Percentiles rank a stretch among this genome's conserved stretches.
phyloP scores from a whole-genome alignment of 2,329 filamentous ascomycete genomes.

The Scortechinia acanthostroma region DNA sequence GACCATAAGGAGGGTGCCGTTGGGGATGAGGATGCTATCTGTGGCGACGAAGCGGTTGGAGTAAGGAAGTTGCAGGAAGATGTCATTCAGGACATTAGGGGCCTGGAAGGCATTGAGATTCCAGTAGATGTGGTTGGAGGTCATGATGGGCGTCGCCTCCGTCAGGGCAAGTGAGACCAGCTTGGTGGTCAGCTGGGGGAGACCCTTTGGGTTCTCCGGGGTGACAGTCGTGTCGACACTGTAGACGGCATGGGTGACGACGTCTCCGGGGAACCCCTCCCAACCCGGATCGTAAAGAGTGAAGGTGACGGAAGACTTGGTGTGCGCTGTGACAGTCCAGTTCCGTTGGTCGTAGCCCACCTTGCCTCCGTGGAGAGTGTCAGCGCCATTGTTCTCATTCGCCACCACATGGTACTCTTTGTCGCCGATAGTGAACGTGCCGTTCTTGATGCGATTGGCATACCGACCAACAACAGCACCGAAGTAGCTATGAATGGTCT shows the following conservation, averaged over 20 bases:
- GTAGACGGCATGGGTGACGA: slow-evolving; percentile 34
- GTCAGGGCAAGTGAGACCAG: slow-evolving; percentile 32
- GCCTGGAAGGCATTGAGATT: slow-evolving; percentile 37
- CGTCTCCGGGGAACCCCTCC: slow-evolving; percentile 33
- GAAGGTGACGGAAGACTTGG: slow-evolving; percentile 31
- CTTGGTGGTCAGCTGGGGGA: slow-evolving; percentile 30
- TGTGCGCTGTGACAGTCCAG: slow-evolving; percentile 34
- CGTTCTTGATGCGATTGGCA: slow-evolving; percentile 46
- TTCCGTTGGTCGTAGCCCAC: slow-evolving; percentile 37
- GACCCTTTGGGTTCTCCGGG: slow-evolving; percentile 24
- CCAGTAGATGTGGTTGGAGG: slow-evolving; percentile 40
- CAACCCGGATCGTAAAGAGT: slow-evolving; percentile 29
- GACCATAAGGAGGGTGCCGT: slow-evolving; percentile 38
- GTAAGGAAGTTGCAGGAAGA: slow-evolving; percentile 31
- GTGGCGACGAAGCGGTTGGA: slow-evolving; percentile 31
- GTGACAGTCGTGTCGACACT: slow-evolving; percentile 25
- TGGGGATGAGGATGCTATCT: slow-evolving; percentile 33
- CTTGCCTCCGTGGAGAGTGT: slow-evolving; percentile 41
- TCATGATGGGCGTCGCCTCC: slow-evolving; percentile 36
- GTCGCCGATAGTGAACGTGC: slow-evolving; percentile 40
- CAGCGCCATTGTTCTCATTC: slow-evolving; percentile 38
- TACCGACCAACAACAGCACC: slow-evolving; percentile 39
- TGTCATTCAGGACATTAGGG: slow-evolving; percentile 28
- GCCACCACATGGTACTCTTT: slow-evolving; percentile 33
- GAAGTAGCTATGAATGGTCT: slow-evolving; percentile 36